Conservation (phyloP, 2,329 filamentous ascomycete genomes). For the Penicillium janthinellum region DNA sequence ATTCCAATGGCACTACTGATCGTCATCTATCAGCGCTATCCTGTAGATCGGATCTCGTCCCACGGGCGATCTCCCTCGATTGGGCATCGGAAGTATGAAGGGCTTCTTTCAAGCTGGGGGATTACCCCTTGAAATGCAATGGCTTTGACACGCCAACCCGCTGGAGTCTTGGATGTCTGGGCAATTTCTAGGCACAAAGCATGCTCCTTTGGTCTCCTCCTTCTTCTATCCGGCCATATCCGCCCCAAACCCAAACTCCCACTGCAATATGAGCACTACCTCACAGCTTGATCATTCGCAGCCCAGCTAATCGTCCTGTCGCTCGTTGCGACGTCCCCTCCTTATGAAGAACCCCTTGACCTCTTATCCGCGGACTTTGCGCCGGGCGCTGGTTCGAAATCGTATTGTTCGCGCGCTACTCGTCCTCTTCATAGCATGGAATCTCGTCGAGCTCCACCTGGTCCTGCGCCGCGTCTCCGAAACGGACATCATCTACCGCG, state of each 20-base stretch:
- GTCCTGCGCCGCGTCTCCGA: constrained; percentile 20
- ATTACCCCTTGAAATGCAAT: constrained; percentile 12
- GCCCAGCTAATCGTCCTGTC: not conserved
- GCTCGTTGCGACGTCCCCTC: constrained; percentile 9
- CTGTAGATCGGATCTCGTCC: constrained; percentile 5
- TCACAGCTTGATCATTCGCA: not conserved
- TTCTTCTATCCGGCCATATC: constrained; percentile 5
- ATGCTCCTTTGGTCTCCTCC: not conserved
- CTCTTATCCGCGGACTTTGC: constrained; percentile 14
- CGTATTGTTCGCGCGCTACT: constrained; percentile 23
- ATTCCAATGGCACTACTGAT: not conserved
- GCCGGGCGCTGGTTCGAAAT: constrained; percentile 15
- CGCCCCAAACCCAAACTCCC: not conserved
- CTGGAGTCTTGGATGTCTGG: constrained; percentile 4
- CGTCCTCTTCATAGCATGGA: constrained; percentile 25
- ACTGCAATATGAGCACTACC: constrained; percentile 2
- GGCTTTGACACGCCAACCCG: not conserved
- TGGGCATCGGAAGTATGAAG: constrained; percentile 16
- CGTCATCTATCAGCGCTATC: not conserved
- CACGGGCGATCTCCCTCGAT: constrained; percentile 8
- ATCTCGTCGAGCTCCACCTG: constrained; percentile 22
- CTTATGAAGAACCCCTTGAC: constrained; percentile 20
- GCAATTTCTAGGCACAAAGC: constrained; percentile 2
- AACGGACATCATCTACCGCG: constrained; percentile 12
- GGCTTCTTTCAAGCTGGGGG: constrained; percentile 1